Base-by-base conservation (phyloP, 2,329 filamentous ascomycete species). In the Cladosporium halotolerans region DNA sequence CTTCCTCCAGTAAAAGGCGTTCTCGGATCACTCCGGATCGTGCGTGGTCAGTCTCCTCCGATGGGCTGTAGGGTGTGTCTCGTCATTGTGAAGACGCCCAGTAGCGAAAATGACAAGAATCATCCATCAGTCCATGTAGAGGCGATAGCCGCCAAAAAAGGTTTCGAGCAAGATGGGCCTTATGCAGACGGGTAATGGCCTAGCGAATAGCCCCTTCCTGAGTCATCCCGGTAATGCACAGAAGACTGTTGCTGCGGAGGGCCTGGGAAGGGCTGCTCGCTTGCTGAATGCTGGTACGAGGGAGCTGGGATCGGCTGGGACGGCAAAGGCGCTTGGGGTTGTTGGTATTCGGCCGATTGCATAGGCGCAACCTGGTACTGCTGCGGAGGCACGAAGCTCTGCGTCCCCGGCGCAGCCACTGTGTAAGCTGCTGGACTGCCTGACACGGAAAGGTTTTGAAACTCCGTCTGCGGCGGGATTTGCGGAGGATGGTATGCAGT, bases 241-340 rank as follows among this genome's bases (percentile, higher is more conserved):
- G 58, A 42, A 19, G 58, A 36, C 32, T 56, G 51, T 16, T 47
- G 50, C 18, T 46, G 44, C 18, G 49, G 41, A 45, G 49, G 42
- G 2, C 57, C 50, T 18, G 55, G 51, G 39, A 63, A 63, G 9
- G 57, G 38, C 40, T 61, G 60, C 36, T 64, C 59, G 16, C n/a
- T 14, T 11, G 53, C 48, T 14, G 58, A 54, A 13, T 46, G 39
- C 9, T 56, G 18, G 31, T 60, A 63, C 2, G 58, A 52, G 19
- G 60, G 41, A 34, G 58, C 55, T 13, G 62, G 54, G 2, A 62
- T 49, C 41, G 61, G 59, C 18, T 60, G 62, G 32, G 62, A 57
- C 41, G 63, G 63, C 60, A 66, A 59, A 34, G 62, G 62, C 23
- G 57, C 55, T 19, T 63, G 60, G 11, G 60, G 57, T 46, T 32